phyloP scores from a whole-genome alignment of 2,329 filamentous ascomycete genomes.

The Blastomyces silverae region DNA sequence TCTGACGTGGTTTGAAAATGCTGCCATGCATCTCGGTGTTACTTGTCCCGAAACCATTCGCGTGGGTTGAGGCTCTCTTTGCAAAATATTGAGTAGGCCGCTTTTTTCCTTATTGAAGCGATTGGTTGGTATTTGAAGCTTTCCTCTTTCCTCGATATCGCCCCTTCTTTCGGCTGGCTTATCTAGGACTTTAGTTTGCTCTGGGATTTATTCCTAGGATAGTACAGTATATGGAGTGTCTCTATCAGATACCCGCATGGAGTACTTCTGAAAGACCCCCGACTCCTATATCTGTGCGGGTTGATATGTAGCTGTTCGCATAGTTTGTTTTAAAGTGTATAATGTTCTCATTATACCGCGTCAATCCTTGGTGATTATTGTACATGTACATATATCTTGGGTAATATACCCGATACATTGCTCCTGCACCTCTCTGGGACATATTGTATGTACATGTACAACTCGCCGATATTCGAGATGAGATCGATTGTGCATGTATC shows the following conservation, averaged over 20 bases:
- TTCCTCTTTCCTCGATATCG: neutral
- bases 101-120: neutral
- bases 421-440: neutral
- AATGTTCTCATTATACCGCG: neutral
- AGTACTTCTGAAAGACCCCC: neutral
- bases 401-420: neutral
- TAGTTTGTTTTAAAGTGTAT: neutral
- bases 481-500: neutral
- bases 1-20: neutral
- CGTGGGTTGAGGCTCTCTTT: neutral
- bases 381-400: no score
- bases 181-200: neutral
- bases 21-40: constrained; percentile 3
- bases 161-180: neutral
- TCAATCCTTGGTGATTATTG: neutral
- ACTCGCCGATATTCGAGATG: neutral
- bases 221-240: neutral
- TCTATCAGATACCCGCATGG: neutral
- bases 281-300: no score
- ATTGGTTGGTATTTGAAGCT: neutral
- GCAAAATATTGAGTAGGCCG: neutral
- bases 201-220: neutral
- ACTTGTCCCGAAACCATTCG: neutral
- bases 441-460: neutral
- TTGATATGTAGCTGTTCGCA: no score